Conservation (phyloP, 495 filamentous ascomycete species). For the Tuber brumale region DNA sequence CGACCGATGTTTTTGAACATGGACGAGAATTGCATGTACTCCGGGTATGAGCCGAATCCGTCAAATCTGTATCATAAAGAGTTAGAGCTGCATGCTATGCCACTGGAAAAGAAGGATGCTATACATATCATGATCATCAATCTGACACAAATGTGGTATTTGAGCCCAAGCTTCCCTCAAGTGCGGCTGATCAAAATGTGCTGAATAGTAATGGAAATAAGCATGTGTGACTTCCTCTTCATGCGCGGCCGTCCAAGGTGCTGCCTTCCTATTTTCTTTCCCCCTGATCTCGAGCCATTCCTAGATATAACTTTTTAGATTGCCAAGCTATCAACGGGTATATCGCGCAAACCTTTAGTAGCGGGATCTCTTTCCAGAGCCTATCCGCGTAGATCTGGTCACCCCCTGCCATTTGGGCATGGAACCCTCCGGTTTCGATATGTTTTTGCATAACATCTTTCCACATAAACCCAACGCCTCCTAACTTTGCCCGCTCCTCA, state of each 20-base stretch:
- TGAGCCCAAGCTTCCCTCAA: constrained; percentile 92
- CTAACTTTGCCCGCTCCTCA: constrained; percentile 73
- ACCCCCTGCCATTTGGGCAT: constrained; percentile 82
- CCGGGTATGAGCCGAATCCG: constrained; percentile 94
- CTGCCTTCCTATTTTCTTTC: constrained; percentile 83
- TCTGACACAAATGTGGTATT: constrained; percentile 85
- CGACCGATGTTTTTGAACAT: constrained; percentile 98
- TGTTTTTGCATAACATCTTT: constrained; percentile 98
- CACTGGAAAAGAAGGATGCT: constrained; percentile 42
- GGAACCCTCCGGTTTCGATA: constrained; percentile 89
- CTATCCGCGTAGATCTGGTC: constrained; percentile 95
- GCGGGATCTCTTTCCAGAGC: constrained; percentile 90
- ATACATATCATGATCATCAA: constrained; percentile 98
- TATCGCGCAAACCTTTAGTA: constrained; percentile 52
- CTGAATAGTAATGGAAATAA: constrained; percentile 98
- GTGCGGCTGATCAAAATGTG: constrained; percentile 92
- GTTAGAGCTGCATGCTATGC: constrained; percentile 10
- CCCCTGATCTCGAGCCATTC: constrained; percentile 90
- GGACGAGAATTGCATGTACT: constrained; percentile 95
- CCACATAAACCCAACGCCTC: constrained; percentile 94
- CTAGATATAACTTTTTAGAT: constrained; percentile 16
- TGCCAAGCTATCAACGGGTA: background rate
- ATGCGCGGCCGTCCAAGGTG: constrained; percentile 82
- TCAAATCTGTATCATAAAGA: constrained; percentile 62
- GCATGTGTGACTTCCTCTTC: constrained; percentile 93